Evolutionary conservation across 2,329 filamentous ascomycete genomes (phyloP), one percentile per base, ranked within the genome.

Genomic region (Clonostachys solani): DNA sequence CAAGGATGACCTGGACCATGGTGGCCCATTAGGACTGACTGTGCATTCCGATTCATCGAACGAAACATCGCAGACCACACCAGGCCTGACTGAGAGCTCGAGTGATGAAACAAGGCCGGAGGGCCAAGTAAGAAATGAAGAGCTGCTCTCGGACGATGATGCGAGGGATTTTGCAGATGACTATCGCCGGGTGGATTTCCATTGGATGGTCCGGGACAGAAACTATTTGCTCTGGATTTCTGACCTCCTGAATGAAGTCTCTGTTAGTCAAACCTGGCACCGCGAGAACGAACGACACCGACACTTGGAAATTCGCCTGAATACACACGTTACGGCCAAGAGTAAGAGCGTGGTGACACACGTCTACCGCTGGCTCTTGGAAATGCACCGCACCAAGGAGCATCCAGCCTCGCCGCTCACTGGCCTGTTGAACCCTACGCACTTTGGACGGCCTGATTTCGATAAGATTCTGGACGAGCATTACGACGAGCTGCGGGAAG

Each of bases 211-310:
- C 1, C 74, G 77, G 18, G 77, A 81, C 42, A 69, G 71, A 47
- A 80, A 80, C 58, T 69, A 77, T 44, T 67, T 82, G 0, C 65
- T 76, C 4, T 81, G 78, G 78, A 75, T 83, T 45, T 78, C 77
- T 0, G 72, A 78, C 52, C 69, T 81, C 0, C 67, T 81, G 6
- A 81, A 81, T 53, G 60, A 66, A 12, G 71, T 75, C 3, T 67
- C 63, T 2, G 54, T 54, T n/a, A 64, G 62, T 5, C 67, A 72
- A 47, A 53, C 59, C 3, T 65, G 63, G 56, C 64, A 69, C 8
- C 64, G 65, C 6, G 60, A 63, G 9, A 62, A 72, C 17, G 60
- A 65, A 15, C 52, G 61, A 0, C 50, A 60, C 5, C 60, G 61
- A 1, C 63, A 69, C 42, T 69, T 82, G 40, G 75, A 80, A 47